These are phyloP conservation scores for Phaffomyces antillensis DNA, from an alignment of 805 yeast species.

Conservation along the genomic window DNA sequence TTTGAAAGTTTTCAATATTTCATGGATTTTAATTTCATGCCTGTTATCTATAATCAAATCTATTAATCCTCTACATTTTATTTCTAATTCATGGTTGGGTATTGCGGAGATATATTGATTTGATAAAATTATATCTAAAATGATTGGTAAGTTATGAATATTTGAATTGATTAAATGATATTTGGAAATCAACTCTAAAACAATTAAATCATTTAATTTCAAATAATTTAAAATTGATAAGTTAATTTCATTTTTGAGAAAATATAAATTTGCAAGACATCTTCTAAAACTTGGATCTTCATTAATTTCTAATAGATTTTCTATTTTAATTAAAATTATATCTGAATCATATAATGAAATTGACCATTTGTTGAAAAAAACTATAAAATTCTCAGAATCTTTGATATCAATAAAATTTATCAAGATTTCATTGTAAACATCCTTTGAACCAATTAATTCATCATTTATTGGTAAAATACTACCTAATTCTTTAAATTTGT, in stretches of 20 bases:
- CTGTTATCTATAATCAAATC: constrained; percentile 53
- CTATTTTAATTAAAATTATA: constrained; percentile 36
- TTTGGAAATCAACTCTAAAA: constrained; percentile 50
- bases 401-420: constrained; percentile 9
- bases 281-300: constrained; percentile 28
- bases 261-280: constrained; percentile 45
- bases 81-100: constrained; percentile 23
- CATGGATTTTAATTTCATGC: constrained; percentile 53
- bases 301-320: constrained; percentile 11
- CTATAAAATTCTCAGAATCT: constrained; percentile 28
- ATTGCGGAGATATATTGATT: constrained; percentile 31
- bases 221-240: constrained; percentile 63
- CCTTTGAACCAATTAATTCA: constrained; percentile 25
- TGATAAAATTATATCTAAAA: constrained; percentile 37
- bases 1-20: constrained; percentile 41
- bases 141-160: constrained; percentile 41
- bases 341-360: constrained; percentile 41
- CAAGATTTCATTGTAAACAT: constrained; percentile 41
- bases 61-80: constrained; percentile 37
- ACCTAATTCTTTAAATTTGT: constrained; percentile 40
- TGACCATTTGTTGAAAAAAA: constrained; percentile 27
- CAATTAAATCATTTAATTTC: constrained; percentile 42
- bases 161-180: constrained; percentile 56
- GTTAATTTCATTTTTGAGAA: constrained; percentile 48
- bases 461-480: constrained; percentile 44